Conservation (phyloP, 331 rosid genomes). For the Rhamnella rubrinervis region DNA sequence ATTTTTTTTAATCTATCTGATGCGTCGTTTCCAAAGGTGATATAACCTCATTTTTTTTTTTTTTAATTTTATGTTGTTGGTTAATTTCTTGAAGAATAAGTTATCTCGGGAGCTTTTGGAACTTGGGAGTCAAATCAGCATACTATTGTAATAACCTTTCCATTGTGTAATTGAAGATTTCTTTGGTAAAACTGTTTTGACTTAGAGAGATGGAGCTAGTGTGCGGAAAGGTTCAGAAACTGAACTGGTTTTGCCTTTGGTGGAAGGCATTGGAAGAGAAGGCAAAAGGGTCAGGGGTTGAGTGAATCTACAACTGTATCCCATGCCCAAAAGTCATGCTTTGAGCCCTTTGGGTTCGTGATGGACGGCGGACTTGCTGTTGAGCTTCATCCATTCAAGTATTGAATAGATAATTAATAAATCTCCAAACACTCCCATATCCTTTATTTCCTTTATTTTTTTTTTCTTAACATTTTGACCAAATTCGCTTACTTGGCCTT, state of each 20-base stretch:
- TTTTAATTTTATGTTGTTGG: neutral
- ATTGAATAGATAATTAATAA: neutral
- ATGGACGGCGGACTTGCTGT: constrained; percentile 21
- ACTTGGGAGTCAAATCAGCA: constrained; percentile 7
- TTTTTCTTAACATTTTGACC: too few relatives aligned
- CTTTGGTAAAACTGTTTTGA: too few relatives aligned
- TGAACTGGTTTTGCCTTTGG: neutral
- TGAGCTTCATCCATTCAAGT: neutral
- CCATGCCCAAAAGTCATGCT: neutral
- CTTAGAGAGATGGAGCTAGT: neutral
- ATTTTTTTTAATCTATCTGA: too few relatives aligned
- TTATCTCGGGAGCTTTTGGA: neutral
- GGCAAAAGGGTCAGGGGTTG: neutral
- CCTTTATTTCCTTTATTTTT: neutral
- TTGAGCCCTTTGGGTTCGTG: neutral
- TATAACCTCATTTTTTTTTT: too few relatives aligned
- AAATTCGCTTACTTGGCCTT: neutral
- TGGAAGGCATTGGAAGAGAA: constrained; percentile 9
- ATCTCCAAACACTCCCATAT: constrained; percentile 2
- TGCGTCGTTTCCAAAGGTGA: too few relatives aligned
- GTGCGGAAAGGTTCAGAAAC: constrained; percentile 7
- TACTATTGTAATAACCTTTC: too few relatives aligned
- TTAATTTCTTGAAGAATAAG: constrained; percentile 6
- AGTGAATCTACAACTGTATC: constrained; percentile 10
- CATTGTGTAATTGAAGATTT: too few relatives aligned